Base-by-base conservation (phyloP, 140 eudicot species). In the Stevia rebaudiana region DNA sequence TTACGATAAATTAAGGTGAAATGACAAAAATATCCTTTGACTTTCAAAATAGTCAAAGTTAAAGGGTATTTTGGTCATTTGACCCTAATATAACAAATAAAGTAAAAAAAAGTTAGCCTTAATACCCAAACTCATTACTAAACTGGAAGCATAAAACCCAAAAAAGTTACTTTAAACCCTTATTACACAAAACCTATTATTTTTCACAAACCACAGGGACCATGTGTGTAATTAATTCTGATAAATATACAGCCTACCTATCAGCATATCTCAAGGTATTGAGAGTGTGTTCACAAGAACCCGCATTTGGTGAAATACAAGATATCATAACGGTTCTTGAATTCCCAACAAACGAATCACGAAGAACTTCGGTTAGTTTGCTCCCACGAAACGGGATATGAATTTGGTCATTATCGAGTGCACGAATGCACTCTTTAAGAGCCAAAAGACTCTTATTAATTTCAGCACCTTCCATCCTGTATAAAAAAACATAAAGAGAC, bases 371-470 rank as follows among this genome's bases (percentile, higher is more conserved):
- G 6, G 99, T 94, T 39, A 94, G 94, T 53, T 94, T 94, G 80
- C 99, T 94, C 67, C 99, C 99, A 42, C 99, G 92, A 74, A 94
- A 94, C 0, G 99, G 99, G 74, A 94, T 94, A 76, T 94, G 99
- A 71, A 88, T 73, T 74, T 94, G 99, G 68, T 94, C 99, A 78
- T 94, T 94, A 63, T 94, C 99, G 71, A 94, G 96, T 58, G 97
- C 99, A 59, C 99, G 95, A 40, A 94, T 94, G 79, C 99, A 94
- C 80, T 94, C 97, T 80, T 94, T 94, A 63, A 94, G 87, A 35
- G 99, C 99, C 84, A 94, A 77, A 41, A 94, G 88, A 71, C 95
- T 85, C 78, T 92, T 92, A 83, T 92, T 92, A 44, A 92, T 92
- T 92, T 92, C 99, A 74, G 99, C 99, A 13, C 99, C 99, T 79